phyloP scores from a whole-genome alignment of 1,284 basidiomycete species.

The Cryptococcus jaspeensis region DNA sequence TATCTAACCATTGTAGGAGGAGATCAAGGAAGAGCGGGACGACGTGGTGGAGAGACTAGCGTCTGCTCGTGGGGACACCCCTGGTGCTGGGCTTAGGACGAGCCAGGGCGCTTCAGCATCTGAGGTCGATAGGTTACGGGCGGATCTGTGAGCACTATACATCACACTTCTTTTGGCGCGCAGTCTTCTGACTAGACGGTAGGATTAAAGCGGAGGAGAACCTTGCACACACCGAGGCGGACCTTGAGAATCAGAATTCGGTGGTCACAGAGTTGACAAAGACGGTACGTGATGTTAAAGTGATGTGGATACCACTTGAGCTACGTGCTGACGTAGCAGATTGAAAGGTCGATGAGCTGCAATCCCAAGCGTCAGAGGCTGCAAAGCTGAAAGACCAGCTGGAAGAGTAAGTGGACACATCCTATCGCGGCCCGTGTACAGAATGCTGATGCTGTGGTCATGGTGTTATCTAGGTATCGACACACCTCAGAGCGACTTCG shows the following conservation, averaged over 20 bases:
- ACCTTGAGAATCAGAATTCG: slow-evolving; percentile 71
- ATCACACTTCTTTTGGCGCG: neutral
- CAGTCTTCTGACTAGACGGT: slow-evolving; percentile 8
- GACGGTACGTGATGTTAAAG: slow-evolving; percentile 50
- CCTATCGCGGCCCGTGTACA: neutral
- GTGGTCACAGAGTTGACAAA: slow-evolving; percentile 70
- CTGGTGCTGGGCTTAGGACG: slow-evolving; percentile 59
- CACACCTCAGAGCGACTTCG: slow-evolving; percentile 87
- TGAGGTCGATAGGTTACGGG: slow-evolving; percentile 74
- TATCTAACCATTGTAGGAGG: slow-evolving; percentile 18
- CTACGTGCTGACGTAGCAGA: slow-evolving; percentile 4
- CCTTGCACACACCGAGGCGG: slow-evolving; percentile 71
- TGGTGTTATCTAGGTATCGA: slow-evolving; percentile 60
- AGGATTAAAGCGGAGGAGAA: slow-evolving; percentile 73
- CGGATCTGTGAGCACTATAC: slow-evolving; percentile 66
- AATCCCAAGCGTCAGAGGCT: slow-evolving; percentile 71
- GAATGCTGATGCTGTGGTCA: slow-evolving; percentile 3
- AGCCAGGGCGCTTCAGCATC: slow-evolving; percentile 20
- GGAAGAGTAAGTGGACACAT: slow-evolving; percentile 69
- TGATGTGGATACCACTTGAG: neutral
- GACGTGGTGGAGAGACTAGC: slow-evolving; percentile 21
- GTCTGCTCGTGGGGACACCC: slow-evolving; percentile 50
- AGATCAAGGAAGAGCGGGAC: slow-evolving; percentile 29
- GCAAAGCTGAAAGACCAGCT: slow-evolving; percentile 83
- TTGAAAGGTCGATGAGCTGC: slow-evolving; percentile 69